Conservation (phyloP, 2,329 filamentous ascomycete species). For the Ophiobolus disseminans region DNA sequence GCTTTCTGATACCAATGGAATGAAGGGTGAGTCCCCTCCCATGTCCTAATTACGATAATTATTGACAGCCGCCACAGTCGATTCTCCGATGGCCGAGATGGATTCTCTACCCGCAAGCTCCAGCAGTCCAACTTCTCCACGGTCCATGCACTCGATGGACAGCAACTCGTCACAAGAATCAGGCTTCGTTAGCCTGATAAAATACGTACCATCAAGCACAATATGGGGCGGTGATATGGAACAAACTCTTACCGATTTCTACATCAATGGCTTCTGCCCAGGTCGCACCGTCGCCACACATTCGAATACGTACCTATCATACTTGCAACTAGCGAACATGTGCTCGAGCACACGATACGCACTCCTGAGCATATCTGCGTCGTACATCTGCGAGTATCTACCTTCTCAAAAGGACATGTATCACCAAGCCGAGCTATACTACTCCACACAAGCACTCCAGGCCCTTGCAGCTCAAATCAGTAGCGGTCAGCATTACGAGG, state of each 20-base stretch:
- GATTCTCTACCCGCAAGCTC: conserved; percentile 31
- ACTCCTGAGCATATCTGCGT: conserved; percentile 41
- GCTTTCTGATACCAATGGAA: conserved; percentile 39
- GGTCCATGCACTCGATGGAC: conserved; percentile 33
- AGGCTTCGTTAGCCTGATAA: conserved; percentile 35
- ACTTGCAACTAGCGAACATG: conserved; percentile 31
- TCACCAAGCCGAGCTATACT: conserved; percentile 42
- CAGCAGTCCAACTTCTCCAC: conserved; percentile 35
- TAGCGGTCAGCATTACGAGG: conserved; percentile 35
- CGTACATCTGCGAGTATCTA: conserved; percentile 40
- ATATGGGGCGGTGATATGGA: conserved; percentile 35
- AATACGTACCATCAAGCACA: conserved; percentile 32
- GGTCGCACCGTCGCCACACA: conserved; percentile 36
- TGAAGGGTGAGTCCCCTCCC: conserved; percentile 30
- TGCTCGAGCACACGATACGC: conserved; percentile 41
- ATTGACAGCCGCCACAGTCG: conserved; percentile 29
- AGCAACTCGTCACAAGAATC: conserved; percentile 34
- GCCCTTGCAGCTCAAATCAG: conserved; percentile 37
- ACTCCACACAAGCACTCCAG: conserved; percentile 42
- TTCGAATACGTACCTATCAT: conserved; percentile 36
- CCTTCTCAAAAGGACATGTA: conserved; percentile 37
- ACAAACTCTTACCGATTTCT: conserved; percentile 39
- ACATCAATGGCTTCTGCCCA: conserved; percentile 41
- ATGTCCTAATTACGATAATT: neutral
- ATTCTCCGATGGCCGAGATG: conserved; percentile 35